Evolutionary conservation across 371 early-diverging fungal genomes (phyloP).

Genomic region (Lichtheimia ornata): DNA sequence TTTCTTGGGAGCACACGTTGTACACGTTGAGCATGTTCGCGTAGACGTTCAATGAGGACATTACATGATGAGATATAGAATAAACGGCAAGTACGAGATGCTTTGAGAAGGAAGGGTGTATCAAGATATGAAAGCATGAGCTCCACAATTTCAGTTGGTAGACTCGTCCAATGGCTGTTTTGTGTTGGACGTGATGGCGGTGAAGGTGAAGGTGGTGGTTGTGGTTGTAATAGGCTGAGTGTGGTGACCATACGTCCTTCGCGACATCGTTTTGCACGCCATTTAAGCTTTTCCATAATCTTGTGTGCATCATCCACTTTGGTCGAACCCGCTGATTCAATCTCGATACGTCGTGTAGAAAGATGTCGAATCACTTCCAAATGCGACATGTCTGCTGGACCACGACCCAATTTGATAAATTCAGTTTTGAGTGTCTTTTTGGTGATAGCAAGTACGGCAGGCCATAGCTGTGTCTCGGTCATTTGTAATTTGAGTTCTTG

Average conservation of each 20-base stretch:
- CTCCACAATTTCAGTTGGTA: slow-evolving; percentile 36
- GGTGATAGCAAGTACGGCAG: slow-evolving; percentile 31
- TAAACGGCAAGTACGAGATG: slow-evolving; percentile 22
- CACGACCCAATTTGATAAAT: slow-evolving; percentile 33
- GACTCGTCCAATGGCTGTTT: slow-evolving; percentile 4
- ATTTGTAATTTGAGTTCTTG: slow-evolving; percentile 31
- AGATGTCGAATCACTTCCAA: slow-evolving; percentile 23
- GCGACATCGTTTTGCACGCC: slow-evolving; percentile 30
- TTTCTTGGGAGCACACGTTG: slow-evolving; percentile 23
- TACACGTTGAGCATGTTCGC: slow-evolving; percentile 11
- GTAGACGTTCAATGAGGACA: slow-evolving; percentile 22
- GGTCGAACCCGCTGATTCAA: slow-evolving; percentile 24
- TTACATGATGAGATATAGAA: slow-evolving; percentile 35
- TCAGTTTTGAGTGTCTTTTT: slow-evolving; percentile 18
- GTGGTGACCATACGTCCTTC: slow-evolving; percentile 17
- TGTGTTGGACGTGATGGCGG: background rate
- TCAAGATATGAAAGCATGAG: slow-evolving; percentile 25
- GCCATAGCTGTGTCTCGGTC: slow-evolving; percentile 36
- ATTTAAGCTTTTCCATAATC: slow-evolving; percentile 26
- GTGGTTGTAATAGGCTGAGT: slow-evolving; percentile 3
- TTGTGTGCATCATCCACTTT: slow-evolving; percentile 17
- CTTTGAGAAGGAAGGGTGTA: slow-evolving; percentile 18
- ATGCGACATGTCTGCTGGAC: slow-evolving; percentile 33
- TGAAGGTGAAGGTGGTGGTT: background rate
- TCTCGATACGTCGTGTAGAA: slow-evolving; percentile 16